Percentiles rank a stretch among this genome's conserved stretches.
These are phyloP conservation scores for Termitomyces sp. DNA, from an alignment of 768 basidiomycete genomes.

Conservation along the genomic window DNA sequence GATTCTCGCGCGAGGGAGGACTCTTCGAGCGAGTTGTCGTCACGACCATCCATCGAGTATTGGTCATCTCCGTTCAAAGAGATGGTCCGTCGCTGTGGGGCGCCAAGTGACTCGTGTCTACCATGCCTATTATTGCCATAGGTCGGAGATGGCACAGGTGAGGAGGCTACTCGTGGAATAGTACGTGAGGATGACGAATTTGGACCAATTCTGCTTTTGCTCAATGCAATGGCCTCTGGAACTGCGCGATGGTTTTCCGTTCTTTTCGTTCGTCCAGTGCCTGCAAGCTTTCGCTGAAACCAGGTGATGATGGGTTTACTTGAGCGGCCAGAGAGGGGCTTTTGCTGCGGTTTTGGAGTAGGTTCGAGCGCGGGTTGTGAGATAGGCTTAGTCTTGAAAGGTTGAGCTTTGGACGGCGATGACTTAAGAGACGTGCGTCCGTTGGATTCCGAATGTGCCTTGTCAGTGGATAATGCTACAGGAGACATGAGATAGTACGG, in stretches of 20 bases:
- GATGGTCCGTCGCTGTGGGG: constrained; percentile 47
- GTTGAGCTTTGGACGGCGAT: constrained; percentile 18
- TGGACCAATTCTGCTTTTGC: constrained; percentile 25
- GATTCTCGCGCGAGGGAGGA: constrained; percentile 69
- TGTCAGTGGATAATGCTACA: constrained; percentile 3
- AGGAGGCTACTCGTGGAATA: constrained; percentile 36
- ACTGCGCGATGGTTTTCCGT: constrained; percentile 28
- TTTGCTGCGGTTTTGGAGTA: constrained; percentile 35
- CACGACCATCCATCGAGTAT: constrained; percentile 38
- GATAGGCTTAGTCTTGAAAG: constrained; percentile 10
- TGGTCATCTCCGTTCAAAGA: constrained; percentile 58
- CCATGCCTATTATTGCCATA: constrained; percentile 21
- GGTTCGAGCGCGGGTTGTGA: constrained; percentile 10
- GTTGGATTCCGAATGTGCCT: constrained; percentile 9
- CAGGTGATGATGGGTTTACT: constrained; percentile 87
- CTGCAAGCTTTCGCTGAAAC: constrained; percentile 83
- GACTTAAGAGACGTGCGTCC: constrained; percentile 11
- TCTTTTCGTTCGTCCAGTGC: constrained; percentile 55
- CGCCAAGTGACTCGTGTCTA: constrained; percentile 24
- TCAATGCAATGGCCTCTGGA: constrained; percentile 22
- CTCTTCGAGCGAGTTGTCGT: constrained; percentile 38
- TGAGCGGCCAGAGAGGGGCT: constrained; percentile 62
- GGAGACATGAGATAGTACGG: constrained; percentile 3
- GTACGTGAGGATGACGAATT: constrained; percentile 22
- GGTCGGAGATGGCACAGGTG: constrained; percentile 31